Evolutionary conservation across 192 early-diverging fungal species (phyloP).

Genomic region (Thoreauomyces humboldtii): DNA sequence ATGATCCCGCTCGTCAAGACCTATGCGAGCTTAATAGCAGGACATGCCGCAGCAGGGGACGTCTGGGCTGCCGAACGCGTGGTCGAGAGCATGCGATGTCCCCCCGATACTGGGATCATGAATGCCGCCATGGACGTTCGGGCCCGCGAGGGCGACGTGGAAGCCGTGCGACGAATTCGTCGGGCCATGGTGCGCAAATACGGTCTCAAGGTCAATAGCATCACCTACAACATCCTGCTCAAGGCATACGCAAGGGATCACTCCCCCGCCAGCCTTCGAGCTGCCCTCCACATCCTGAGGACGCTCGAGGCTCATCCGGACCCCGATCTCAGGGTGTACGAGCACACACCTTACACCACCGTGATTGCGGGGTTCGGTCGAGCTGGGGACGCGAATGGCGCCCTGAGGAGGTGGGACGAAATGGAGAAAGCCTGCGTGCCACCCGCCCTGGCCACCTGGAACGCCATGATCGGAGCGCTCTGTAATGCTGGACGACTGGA

Average conservation of each 20-base stretch:
- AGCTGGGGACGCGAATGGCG: neutral
- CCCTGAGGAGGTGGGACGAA: neutral
- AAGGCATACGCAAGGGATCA: neutral
- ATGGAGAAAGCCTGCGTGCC: neutral
- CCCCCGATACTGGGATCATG: neutral
- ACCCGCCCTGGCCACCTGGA: neutral
- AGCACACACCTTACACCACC: neutral
- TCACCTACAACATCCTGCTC: neutral
- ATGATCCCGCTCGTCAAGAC: neutral
- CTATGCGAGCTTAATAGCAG: neutral
- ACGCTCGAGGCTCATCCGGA: neutral
- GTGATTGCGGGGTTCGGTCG: constrained; percentile 1
- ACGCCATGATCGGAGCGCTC: constrained; percentile 6
- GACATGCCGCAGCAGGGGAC: neutral
- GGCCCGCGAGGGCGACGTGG: neutral
- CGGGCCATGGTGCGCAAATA: neutral
- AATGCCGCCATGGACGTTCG: constrained; percentile 2
- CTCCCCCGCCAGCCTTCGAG: neutral
- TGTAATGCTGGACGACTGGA: neutral
- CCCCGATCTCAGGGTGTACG: neutral
- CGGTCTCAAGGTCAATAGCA: neutral
- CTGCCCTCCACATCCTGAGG: neutral
- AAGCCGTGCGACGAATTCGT: neutral
- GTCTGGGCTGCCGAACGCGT: neutral
- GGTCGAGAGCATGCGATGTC: neutral